Evolutionary conservation across 116 monocot genomes (phyloP), one percentile per base, ranked within the genome.

Genomic region (Papilionanthe hybrid): DNA sequence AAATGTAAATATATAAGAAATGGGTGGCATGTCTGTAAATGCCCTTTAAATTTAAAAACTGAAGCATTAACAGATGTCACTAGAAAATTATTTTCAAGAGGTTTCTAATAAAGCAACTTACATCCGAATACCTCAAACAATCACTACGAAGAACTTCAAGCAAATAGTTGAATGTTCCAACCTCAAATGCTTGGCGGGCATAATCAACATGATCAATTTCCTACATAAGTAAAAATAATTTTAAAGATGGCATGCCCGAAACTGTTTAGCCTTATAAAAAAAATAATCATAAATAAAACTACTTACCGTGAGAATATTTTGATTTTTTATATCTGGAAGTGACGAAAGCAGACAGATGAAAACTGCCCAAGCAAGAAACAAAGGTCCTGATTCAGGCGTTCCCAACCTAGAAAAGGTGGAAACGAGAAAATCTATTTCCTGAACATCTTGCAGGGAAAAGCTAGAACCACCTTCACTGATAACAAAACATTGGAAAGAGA

Each of bases 281-380:
- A 53, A 53, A 15, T 15, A 23, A 72, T 79, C 23, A 28, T 25
- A 5, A 63, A 65, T 60, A 77, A 76, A 48, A 17, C 45, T 30
- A 55, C 53, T 77, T 87, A 92, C 93, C 86, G 65, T 75, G 55
- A 94, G 55, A 18, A 78, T 56, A 77, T 25, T 55, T 42, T 75
- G 27, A 37, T 88, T 85, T 50, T 83, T 76, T 50, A 79, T 81
- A 17, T 84, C 91, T 20, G 91, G 93, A 79, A 99, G 91, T 43
- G 93, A 95, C 56, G 81, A 86, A 67, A 95, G 72, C 45, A 99
- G 79, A 75, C 90, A 88, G 78, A 95, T 80, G 63, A 91, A 95
- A 50, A 95, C 87, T 27, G 93, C 95, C 99, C 95, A 99, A 23
- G 89, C 88, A 82, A 99, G 95, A 89, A 90, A 69, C 66, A 99